Base-by-base conservation (phyloP, 805 yeast species). In the Candida takata region DNA sequence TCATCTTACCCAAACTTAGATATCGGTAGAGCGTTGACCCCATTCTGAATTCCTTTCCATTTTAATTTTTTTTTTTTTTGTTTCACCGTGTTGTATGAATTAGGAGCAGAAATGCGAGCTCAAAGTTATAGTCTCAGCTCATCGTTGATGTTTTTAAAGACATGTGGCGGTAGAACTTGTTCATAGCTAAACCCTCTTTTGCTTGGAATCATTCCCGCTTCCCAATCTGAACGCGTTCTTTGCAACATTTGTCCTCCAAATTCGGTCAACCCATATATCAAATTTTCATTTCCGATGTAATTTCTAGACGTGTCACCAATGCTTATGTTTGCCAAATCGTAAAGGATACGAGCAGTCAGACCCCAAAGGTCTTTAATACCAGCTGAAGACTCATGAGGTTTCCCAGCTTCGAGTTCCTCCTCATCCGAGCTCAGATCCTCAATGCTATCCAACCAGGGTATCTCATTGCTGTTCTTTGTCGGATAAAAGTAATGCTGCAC, bases 281-380 rank as follows among this genome's bases (percentile, higher is more conserved):
- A 56, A 40, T 77, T 82, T 52, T 81, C 88, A 44, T 80, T 81
- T 3, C 84, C 85, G 30, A 72, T 52, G 19, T 63, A 54, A 11
- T 46, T 51, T 24, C 45, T 49, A 3, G 24, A 37, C 8, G 55
- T 42, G 35, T 54, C 41, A 27, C 63, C 62, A 47, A 73, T 43
- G 4, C 72, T 61, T 8, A 81, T 64, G 38, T 67, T 68, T 2
- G 86, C 79, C 20, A 83, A 50, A 52, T 83, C 90, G 48, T 74
- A 83, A n/a, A 83, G 52, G 8, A 83, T 82, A 51, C 80, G 81
- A 3, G 88, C 90, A 0, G 92, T 83, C 25, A 83, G 59, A 1
- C 94, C 94, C 94, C 92, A 83, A 5, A 84, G 78, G 49, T 81
- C 83, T 49, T 82, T 74, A 26, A 77, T 69, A 24, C 62, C 74